These are phyloP conservation scores for Pseudodiploospora longispora DNA, from an alignment of 2,329 filamentous ascomycete species.

Conservation along the genomic window DNA sequence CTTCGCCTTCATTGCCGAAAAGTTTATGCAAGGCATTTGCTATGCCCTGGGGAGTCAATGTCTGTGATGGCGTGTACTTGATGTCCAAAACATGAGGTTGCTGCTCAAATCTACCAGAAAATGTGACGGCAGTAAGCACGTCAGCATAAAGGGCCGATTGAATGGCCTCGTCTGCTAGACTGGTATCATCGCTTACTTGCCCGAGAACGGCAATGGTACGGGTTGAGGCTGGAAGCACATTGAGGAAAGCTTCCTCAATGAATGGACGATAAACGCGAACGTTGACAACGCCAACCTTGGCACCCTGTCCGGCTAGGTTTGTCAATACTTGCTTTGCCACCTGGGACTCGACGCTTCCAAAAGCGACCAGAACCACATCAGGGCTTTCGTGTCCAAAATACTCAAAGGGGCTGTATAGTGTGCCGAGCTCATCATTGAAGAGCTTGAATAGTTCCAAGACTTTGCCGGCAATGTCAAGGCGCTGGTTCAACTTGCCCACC, in stretches of 20 bases:
- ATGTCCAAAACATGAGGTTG: conserved; percentile 66
- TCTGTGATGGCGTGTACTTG: conserved; percentile 72
- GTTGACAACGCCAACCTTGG: conserved; percentile 78
- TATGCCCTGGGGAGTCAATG: conserved; percentile 47
- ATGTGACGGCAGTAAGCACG: conserved; percentile 75
- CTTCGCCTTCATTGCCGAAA: conserved; percentile 46
- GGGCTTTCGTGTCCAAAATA: conserved; percentile 78
- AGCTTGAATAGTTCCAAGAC: conserved; percentile 61
- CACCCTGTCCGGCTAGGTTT: conserved; percentile 62
- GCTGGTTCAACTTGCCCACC: conserved; percentile 55
- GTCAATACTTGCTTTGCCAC: conserved; percentile 73
- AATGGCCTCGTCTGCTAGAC: conserved; percentile 64
- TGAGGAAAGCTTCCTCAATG: conserved; percentile 86
- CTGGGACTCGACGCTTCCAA: conserved; percentile 86
- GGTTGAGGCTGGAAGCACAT: conserved; percentile 66
- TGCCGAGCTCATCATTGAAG: conserved; percentile 87
- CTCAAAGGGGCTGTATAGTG: conserved; percentile 87
- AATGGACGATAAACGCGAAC: conserved; percentile 94
- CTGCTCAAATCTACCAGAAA: conserved; percentile 59
- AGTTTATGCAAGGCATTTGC: conserved; percentile 42
- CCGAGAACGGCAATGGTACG: conserved; percentile 78
- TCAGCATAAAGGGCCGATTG: conserved; percentile 90
- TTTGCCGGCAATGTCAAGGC: conserved; percentile 65
- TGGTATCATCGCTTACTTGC: conserved; percentile 68
- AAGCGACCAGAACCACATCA: conserved; percentile 79